A percentile compares a stretch with the other conserved stretches of the same genome.
These are phyloP conservation scores for Ceratocystis ficicola DNA, from an alignment of 2,329 filamentous ascomycete genomes.

Conservation along the genomic window DNA sequence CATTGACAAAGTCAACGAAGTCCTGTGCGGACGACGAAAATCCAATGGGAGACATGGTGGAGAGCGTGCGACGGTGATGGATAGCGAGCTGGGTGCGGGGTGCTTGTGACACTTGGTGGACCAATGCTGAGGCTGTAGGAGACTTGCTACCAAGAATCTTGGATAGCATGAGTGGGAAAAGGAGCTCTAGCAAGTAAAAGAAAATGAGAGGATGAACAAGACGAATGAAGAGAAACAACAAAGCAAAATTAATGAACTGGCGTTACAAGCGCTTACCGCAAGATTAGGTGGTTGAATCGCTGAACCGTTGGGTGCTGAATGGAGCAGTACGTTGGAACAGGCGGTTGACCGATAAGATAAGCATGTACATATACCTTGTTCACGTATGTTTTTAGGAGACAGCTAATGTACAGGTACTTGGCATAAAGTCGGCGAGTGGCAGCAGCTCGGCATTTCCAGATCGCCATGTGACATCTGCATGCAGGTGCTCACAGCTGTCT, in stretches of 20 bases:
- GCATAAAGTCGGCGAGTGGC: no score
- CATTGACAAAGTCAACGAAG: slow-evolving; percentile 88
- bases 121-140: slow-evolving; percentile 1
- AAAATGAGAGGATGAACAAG: neutral
- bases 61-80: slow-evolving; percentile 23
- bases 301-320: neutral
- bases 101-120: neutral
- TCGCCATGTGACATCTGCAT: neutral
- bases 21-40: slow-evolving; percentile 50
- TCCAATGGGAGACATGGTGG: slow-evolving; percentile 39
- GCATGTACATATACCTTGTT: no score
- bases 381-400: neutral
- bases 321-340: neutral
- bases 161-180: slow-evolving; percentile 13
- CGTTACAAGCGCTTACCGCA: neutral
- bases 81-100: neutral
- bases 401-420: neutral
- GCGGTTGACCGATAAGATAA: slow-evolving; percentile 6
- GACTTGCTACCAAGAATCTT: slow-evolving; percentile 19
- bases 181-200: neutral
- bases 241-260: neutral
- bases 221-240: neutral
- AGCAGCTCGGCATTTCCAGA: no score
- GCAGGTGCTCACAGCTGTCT: neutral
- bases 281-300: neutral